Evolutionary conservation across 129 eudicot species (phyloP), one percentile per base, ranked within the genome.

Genomic region (Chrysanthemum lavandulifolium): DNA sequence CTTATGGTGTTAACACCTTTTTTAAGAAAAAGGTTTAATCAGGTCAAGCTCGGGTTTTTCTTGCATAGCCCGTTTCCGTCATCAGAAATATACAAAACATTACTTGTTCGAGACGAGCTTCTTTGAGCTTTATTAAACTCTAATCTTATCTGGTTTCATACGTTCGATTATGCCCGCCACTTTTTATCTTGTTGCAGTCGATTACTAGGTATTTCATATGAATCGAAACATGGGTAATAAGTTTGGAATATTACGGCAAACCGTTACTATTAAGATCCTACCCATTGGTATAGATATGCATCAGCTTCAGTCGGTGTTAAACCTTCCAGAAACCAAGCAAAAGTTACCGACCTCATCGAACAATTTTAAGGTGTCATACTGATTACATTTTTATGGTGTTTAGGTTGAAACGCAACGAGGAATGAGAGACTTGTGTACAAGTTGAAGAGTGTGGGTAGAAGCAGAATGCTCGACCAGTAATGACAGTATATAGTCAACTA

Each of bases 111-210:
- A 61, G 97, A 91, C 47, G 97, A 91, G 78, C 76, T 91, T 61
- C 79, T 91, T 48, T 53, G 97, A 61, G 97, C 89, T 9, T 79
- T 91, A 6, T 75, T 91, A 74, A 91, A 91, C 73, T 82, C 95
- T 9, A 96, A 91, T 80, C 74, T 91, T 16, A 91, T 91, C 50
- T 96, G 97, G 50, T 91, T 91, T 51, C 97, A 91, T 81, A 91
- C 97, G 0, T 91, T 91, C 9, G 97, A 91, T n/a, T 91, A 91
- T n/a, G 97, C 95, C 13, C 83, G 91, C 0, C 97, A 91, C 75
- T 91, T 91, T 64, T 85, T 91, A 49, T 91, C 97, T 0, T 91
- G 97, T 59, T 91, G 97, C 50, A 82, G 96, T 55, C 82, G 97
- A 14, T 88, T 91, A 84, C 69, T 91, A 6, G 95, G 97, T 6